phyloP scores from a whole-genome alignment of 2,329 filamentous ascomycete genomes.

The Thelonectria olida region DNA sequence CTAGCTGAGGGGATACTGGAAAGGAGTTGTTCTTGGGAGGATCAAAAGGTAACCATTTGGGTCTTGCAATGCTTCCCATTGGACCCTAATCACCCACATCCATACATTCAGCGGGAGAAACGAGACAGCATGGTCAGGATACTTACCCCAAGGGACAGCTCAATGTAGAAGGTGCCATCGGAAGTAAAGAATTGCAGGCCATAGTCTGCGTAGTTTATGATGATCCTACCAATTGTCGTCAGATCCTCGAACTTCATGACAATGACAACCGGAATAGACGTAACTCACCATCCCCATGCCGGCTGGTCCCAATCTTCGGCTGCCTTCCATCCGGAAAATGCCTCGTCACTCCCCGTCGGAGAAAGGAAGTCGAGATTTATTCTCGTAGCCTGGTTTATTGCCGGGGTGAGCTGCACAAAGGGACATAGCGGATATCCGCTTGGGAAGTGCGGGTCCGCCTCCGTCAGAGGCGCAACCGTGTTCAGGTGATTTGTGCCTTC shows the following conservation, averaged over 20 bases:
- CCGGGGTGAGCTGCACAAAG: slow-evolving; percentile 51
- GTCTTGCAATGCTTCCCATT: slow-evolving; percentile 20
- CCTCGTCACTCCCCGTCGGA: neutral
- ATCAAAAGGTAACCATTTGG: slow-evolving; percentile 49
- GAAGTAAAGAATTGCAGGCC: slow-evolving; percentile 53
- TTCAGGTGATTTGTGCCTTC: slow-evolving; percentile 32
- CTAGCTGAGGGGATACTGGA: slow-evolving; percentile 39
- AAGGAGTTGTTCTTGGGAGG: slow-evolving; percentile 21
- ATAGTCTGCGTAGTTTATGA: slow-evolving; percentile 52
- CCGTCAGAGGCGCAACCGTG: too few species aligned
- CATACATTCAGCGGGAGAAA: too few species aligned
- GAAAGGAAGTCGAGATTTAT: slow-evolving; percentile 47
- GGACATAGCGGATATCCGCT: too few species aligned
- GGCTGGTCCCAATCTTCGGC: slow-evolving; percentile 50
- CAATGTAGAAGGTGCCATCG: slow-evolving; percentile 54
- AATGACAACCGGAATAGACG: too few species aligned
- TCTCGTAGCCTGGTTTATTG: slow-evolving; percentile 51
- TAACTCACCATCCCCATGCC: slow-evolving; percentile 55
- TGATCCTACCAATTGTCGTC: too few species aligned
- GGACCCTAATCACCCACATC: too few species aligned
- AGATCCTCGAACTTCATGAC: too few species aligned
- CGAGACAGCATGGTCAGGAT: too few species aligned
- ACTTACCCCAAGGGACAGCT: slow-evolving; percentile 51
- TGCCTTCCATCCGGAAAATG: slow-evolving; percentile 23
- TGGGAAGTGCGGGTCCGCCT: too few species aligned